These are phyloP conservation scores for Irpex sp. DNA, from an alignment of 1,284 basidiomycete species.

Conservation along the genomic window DNA sequence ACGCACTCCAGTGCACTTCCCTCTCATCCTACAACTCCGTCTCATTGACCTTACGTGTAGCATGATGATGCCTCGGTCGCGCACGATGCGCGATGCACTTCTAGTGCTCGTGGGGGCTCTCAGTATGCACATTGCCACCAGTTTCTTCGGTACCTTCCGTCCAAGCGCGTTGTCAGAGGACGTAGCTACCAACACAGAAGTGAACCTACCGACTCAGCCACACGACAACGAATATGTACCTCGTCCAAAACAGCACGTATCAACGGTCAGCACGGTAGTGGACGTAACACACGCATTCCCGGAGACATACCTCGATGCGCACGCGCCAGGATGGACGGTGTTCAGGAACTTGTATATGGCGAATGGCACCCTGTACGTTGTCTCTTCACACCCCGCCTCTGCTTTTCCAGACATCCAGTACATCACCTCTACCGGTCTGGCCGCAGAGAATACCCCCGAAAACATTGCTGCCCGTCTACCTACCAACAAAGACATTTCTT, in stretches of 20 bases:
- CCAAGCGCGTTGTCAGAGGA: conserved; percentile 29
- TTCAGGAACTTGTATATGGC: conserved; percentile 78
- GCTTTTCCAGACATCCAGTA: conserved; percentile 59
- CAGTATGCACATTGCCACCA: conserved; percentile 46
- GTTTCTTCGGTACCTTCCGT: conserved; percentile 30
- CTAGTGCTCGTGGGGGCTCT: conserved; percentile 49
- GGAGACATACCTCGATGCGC: conserved; percentile 50
- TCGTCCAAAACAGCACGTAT: conserved; percentile 2
- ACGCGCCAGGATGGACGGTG: conserved; percentile 78
- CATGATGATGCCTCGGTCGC: conserved; percentile 16
- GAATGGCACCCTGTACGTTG: conserved; percentile 69
- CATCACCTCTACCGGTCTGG: conserved; percentile 69
- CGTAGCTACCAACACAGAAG: conserved; percentile 35
- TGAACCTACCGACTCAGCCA: conserved; percentile 11
- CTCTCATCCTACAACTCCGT: not conserved
- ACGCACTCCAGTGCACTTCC: too few relatives aligned
- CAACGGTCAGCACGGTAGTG: not conserved
- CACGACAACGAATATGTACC: conserved; percentile 3
- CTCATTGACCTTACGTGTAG: not conserved
- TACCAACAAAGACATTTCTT: conserved; percentile 54
- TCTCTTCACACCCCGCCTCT: conserved; percentile 40
- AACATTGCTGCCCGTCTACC: conserved; percentile 69
- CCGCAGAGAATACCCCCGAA: conserved; percentile 56
- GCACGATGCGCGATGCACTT: conserved; percentile 41
- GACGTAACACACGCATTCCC: conserved; percentile 33